Conservation (phyloP, 345 rosid species). For the Eucalyptus curtisii region DNA sequence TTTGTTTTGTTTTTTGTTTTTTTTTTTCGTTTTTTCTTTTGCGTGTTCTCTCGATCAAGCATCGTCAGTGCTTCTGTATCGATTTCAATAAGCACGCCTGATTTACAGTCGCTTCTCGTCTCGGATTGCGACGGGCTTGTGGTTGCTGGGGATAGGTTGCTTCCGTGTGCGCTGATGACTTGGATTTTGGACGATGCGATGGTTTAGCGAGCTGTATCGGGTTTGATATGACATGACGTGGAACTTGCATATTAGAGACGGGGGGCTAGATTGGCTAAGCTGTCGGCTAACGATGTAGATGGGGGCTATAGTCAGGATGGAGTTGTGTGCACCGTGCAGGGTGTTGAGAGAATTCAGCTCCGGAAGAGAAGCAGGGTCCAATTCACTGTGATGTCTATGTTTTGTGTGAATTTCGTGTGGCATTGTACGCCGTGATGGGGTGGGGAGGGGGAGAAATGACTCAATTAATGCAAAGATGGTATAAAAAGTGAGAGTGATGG, state of each 20-base stretch:
- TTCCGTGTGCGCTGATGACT: neutral
- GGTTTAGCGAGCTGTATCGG: neutral
- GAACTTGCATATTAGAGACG: neutral
- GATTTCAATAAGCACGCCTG: neutral
- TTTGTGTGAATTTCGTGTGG: neutral
- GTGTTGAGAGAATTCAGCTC: neutral
- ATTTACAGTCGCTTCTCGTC: neutral
- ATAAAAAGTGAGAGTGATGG: neutral
- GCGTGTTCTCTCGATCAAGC: neutral
- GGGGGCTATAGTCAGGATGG: neutral
- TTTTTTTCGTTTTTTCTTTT: neutral
- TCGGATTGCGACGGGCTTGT: neutral
- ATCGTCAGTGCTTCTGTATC: neutral
- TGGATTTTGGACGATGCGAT: neutral
- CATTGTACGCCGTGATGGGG: neutral
- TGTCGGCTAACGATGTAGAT: neutral
- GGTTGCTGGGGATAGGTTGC: neutral
- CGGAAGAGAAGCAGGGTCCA: neutral
- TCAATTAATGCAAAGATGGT: neutral
- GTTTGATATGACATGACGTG: neutral
- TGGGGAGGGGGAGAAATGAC: neutral
- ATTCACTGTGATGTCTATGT: neutral
- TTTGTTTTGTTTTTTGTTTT: too few species aligned
- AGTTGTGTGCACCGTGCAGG: neutral
- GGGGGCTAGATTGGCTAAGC: neutral